A percentile compares a stretch with the other conserved stretches of the same genome.
phyloP scores from a whole-genome alignment of 768 basidiomycete genomes.

The Mycena pura region DNA sequence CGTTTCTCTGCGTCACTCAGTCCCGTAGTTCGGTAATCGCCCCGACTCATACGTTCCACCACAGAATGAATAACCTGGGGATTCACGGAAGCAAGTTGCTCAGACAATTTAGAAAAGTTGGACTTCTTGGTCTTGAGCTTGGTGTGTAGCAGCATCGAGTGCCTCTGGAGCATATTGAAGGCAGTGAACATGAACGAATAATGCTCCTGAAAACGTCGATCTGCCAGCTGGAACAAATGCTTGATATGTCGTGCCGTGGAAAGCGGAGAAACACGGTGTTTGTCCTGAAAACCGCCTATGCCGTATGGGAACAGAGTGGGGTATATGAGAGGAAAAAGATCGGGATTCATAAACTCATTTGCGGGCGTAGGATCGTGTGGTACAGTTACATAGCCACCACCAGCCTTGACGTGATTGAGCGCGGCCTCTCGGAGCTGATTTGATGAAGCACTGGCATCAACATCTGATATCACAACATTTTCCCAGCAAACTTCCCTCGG shows the following conservation, averaged over 20 bases:
- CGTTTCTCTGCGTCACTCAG: no score
- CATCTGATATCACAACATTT: background rate
- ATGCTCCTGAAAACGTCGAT: background rate
- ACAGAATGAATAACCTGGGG: no score
- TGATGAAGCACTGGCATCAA: background rate
- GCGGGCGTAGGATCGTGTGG: background rate
- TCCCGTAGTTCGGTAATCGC: no score
- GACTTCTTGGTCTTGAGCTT: no score
- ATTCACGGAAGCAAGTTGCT: no score
- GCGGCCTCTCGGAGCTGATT: background rate
- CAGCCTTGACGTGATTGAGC: background rate
- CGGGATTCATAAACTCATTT: background rate
- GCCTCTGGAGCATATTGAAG: no score
- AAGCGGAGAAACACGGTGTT: background rate
- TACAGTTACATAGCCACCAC: background rate
- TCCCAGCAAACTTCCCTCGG: background rate
- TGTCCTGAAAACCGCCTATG: background rate
- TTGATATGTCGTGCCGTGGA: background rate
- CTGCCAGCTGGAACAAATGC: background rate
- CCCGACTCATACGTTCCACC: no score
- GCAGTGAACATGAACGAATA: background rate
- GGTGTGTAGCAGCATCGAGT: no score
- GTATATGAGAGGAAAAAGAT: background rate
- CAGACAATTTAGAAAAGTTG: no score
- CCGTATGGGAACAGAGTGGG: background rate